These are phyloP conservation scores for Panaeolus cyanescens DNA, from an alignment of 768 basidiomycete genomes.

Conservation along the genomic window DNA sequence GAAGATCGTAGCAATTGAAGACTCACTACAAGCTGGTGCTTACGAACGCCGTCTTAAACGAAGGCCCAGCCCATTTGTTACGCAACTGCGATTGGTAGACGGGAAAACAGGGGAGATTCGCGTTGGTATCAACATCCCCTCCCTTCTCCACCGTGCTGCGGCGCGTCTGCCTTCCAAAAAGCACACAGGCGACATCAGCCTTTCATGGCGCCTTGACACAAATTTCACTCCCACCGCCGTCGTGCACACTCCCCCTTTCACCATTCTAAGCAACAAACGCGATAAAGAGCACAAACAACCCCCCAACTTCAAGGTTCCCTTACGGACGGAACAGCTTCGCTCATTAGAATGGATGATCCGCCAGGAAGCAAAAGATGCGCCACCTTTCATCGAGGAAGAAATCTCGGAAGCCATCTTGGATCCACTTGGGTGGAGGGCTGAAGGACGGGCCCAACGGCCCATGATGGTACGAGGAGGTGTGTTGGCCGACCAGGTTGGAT, in stretches of 20 bases:
- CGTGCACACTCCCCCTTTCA: conserved; percentile 63
- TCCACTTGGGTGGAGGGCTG: conserved; percentile 92
- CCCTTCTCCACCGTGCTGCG: conserved; percentile 84
- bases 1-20: conserved; percentile 73
- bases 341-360: conserved; percentile 92
- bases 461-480: conserved; percentile 84
- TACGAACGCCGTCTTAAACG: conserved; percentile 88
- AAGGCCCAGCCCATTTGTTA: conserved; percentile 84
- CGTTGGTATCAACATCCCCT: conserved; percentile 86
- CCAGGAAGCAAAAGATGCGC: conserved; percentile 65
- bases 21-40: conserved; percentile 82
- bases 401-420: conserved; percentile 88
- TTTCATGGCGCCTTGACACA: conserved; percentile 85
- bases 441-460: conserved; percentile 82
- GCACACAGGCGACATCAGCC: conserved; percentile 44
- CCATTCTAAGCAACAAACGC: conserved; percentile 70
- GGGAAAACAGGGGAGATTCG: conserved; percentile 69
- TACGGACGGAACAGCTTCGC: conserved; percentile 86
- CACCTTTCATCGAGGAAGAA: conserved; percentile 90
- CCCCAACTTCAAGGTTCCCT: conserved; percentile 69
- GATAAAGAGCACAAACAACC: conserved; percentile 78
- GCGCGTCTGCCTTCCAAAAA: conserved; percentile 70
- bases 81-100: conserved; percentile 72
- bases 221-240: conserved; percentile 70
- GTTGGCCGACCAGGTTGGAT: conserved; percentile 94